Base-by-base conservation (phyloP, 2,329 filamentous ascomycete genomes). In the Clonostachys chloroleuca region DNA sequence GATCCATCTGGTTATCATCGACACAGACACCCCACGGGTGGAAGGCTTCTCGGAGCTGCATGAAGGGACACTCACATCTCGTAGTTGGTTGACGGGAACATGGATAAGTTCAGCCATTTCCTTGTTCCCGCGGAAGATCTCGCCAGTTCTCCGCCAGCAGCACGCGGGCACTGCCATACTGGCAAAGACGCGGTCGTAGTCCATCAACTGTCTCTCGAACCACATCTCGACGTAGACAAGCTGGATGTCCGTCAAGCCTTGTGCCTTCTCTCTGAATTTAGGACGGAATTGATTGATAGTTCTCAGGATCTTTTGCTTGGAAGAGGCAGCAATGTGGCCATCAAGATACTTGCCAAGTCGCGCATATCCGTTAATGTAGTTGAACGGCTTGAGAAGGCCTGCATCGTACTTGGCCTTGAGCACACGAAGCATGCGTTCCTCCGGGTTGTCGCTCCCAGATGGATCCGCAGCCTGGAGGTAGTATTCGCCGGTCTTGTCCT, bases 101-200 rank as follows among this genome's bases (percentile, higher is more conserved):
- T 92, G 85, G 53, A 99, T 92, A 48, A 99, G 75, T 67, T 97
- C 90, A 7, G 83, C 94, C 92, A 99, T 99, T 68, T 99, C 94
- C 62, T 95, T 95, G 65, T 99, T 99, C 1, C 92, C 94, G 54
- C 94, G 79, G 63, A 96, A 97, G 43, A 99, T 97, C 71, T 99
- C 94, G 10, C 94, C 94, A 0, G 94, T 99, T 59, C 94, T 80
- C 59, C 94, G 80, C 94, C 94, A 99, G 64, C 92, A 95, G 67
- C 94, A 99, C 13, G 94, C 94, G 0, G 94, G 94, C 52, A 99
- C 92, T 3, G 94, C 94, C 94, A 99, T 99, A 64, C 91, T 95
- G 3, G 94, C 94, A 71, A 99, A 99, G 2, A 99, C 92, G 34
- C 94, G 89, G 61, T 99, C 94, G 59, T 97, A 97, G 63, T 97